These are phyloP conservation scores for Actinomortierella ambigua DNA, from an alignment of 371 early-diverging fungal species.

Conservation along the genomic window DNA sequence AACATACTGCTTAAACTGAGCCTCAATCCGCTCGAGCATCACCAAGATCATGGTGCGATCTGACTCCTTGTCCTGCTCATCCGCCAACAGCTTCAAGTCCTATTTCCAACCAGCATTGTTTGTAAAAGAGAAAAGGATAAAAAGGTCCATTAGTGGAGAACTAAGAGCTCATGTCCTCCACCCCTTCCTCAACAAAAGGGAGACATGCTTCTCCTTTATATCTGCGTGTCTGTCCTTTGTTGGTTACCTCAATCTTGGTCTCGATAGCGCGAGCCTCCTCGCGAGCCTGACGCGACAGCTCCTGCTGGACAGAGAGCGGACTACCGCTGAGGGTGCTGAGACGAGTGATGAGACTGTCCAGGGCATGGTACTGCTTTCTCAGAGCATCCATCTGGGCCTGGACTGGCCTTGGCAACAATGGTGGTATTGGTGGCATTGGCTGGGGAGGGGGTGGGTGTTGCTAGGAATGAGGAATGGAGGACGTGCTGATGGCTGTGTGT, in stretches of 20 bases:
- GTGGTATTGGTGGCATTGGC: slow-evolving; percentile 13
- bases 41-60: slow-evolving; percentile 52
- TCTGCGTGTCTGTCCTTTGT: too few species aligned
- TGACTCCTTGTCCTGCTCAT: slow-evolving; percentile 64
- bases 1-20: slow-evolving; percentile 63
- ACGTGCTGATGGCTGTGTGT: not conserved
- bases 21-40: slow-evolving; percentile 59
- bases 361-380: slow-evolving; percentile 38
- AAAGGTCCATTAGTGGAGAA: too few species aligned
- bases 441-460: not conserved
- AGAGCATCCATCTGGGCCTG: slow-evolving; percentile 37
- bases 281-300: slow-evolving; percentile 31
- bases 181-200: too few species aligned
- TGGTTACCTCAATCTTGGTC: slow-evolving; percentile 34
- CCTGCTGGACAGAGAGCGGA: slow-evolving; percentile 40
- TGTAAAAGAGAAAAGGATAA: too few species aligned
- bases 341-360: slow-evolving; percentile 27
- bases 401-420: slow-evolving; percentile 18
- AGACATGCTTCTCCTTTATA: too few species aligned
- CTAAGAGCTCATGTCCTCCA: too few species aligned
- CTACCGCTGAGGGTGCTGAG: slow-evolving; percentile 28
- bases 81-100: slow-evolving; percentile 58
- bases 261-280: slow-evolving; percentile 42
- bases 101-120: slow-evolving; percentile 22
- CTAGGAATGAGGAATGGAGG: slow-evolving; percentile 1